Evolutionary conservation across 2,329 filamentous ascomycete species (phyloP), one percentile per base, ranked within the genome.

Genomic region (Pestalotiopsis sp.): DNA sequence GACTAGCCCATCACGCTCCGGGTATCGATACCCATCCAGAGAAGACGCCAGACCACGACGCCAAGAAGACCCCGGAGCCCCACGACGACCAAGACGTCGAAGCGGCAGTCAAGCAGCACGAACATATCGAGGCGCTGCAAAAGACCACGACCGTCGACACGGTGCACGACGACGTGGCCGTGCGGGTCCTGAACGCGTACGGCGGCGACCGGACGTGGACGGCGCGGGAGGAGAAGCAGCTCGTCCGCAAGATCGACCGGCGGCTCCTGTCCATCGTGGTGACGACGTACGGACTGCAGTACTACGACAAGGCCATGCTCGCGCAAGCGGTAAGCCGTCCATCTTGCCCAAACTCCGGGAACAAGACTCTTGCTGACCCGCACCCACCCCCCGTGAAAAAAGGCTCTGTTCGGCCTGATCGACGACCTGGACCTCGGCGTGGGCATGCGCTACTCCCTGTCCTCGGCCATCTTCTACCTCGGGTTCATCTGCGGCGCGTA

Each of bases 201-300:
- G 23, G 11, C 9, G 57, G 57, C 4, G 57, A 59, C 20, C 57
- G 27, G 57, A 5, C 57, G 27, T 59, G 57, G 57, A 59, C 57
- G 12, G 25, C 49, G 41, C 62, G 23, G 62, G 60, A 41, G 62
- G 82, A 85, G 71, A 82, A 81, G 65, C 80, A 73, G 49, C 72
- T 86, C 4, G 73, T 80, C 4, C 77, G 78, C 20, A 83, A 81
- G 69, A 79, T 85, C 41, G 83, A 85, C 71, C 78, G 78, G 72
- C 77, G 78, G 38, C 75, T 86, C 1, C 78, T 85, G 76, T 82
- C 83, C 0, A 78, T 86, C 17, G 77, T 86, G 0, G 84, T 81
- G 68, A 71, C 80, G 6, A 85, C 27, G 6, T 31, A 52, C 12
- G 52, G 9, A n/a, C 66, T 79, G 13, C 77, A 79, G 67, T 78